Evolutionary conservation across 345 rosid genomes (phyloP), one percentile per base, ranked within the genome.

Genomic region (Populus euphratica): DNA sequence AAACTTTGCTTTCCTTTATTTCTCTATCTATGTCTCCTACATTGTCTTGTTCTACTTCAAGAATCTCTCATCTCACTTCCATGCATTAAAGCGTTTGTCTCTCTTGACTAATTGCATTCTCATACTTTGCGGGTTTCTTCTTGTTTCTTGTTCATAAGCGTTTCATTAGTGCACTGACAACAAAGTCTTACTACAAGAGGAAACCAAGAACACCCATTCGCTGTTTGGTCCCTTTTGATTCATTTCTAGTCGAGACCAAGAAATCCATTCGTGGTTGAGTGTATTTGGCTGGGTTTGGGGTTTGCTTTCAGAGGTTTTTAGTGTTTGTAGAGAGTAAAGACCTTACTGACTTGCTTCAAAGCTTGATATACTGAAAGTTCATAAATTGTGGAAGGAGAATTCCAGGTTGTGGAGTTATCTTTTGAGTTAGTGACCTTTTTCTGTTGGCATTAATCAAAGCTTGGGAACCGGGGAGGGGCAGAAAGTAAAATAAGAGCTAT

Each of bases 41-140:
- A 90, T 90, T 92, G 92, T 90, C 95, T 90, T 83, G 86, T 85
- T 88, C 86, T 87, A 78, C 87, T 89, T 86, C 88, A 90, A 86
- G 92, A 90, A 91, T 90, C 88, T 73, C 71, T 83, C 87, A 65
- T 85, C 92, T 88, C 90, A 83, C 87, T 91, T 86, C 89, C 87
- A 82, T 87, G 86, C 90, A 88, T 86, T 88, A 82, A 88, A 89
- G 78, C 68, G 41, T 54, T 77, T 71, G 74, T 77, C 81, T 78
- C 79, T 86, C 77, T 84, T 50, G 75, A 44, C 78, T 75, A 69
- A 79, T 73, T 70, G 59, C 38, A 47, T 62, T 17, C 84, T 81
- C 84, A 56, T 77, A 23, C 75, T 80, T 83, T 80, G 75, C 38
- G 75, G 79, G 76, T 25, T 81, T 79, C 78, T 25, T 77, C 70